Percentiles rank a stretch among this genome's conserved stretches.
phyloP scores from a whole-genome alignment of 2,329 filamentous ascomycete genomes.

The Uncinocarpus reesii region DNA sequence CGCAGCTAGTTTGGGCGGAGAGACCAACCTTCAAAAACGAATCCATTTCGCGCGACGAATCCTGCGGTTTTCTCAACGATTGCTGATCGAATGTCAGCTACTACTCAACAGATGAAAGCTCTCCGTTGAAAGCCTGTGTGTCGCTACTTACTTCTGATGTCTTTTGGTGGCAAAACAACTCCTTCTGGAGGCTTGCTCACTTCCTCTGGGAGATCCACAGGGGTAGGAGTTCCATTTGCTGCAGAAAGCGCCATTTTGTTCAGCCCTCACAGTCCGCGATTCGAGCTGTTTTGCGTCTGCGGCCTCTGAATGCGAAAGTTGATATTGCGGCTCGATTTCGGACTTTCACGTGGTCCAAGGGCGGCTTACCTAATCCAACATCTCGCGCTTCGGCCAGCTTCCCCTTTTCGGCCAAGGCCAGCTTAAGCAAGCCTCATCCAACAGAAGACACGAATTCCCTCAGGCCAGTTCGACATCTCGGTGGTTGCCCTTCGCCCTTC shows the following conservation, averaged over 20 bases:
- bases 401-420: constrained; percentile 8
- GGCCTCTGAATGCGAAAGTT: not conserved
- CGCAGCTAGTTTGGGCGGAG: not conserved
- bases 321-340: constrained; percentile 3
- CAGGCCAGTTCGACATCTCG: not conserved
- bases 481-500: constrained; percentile 2
- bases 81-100: constrained; percentile 32
- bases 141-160: constrained; percentile 55
- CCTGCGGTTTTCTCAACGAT: constrained; percentile 91
- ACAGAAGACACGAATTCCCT: not conserved
- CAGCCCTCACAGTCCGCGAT: not conserved
- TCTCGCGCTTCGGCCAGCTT: not conserved
- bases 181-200: constrained; percentile 69
- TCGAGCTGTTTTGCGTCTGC: not conserved
- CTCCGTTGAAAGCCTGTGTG: not conserved
- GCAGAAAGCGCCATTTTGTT: constrained; percentile 33
- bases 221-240: constrained; percentile 28
- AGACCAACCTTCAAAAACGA: constrained; percentile 53
- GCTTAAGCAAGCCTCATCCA: not conserved
- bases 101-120: not conserved
- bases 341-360: constrained; percentile 7
- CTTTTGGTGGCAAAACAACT: constrained; percentile 73
- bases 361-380: constrained; percentile 2
- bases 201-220: constrained; percentile 41
- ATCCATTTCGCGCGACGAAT: constrained; percentile 63